Base-by-base conservation (phyloP, 2,329 filamentous ascomycete genomes). In the Cytospora paraplurivora region DNA sequence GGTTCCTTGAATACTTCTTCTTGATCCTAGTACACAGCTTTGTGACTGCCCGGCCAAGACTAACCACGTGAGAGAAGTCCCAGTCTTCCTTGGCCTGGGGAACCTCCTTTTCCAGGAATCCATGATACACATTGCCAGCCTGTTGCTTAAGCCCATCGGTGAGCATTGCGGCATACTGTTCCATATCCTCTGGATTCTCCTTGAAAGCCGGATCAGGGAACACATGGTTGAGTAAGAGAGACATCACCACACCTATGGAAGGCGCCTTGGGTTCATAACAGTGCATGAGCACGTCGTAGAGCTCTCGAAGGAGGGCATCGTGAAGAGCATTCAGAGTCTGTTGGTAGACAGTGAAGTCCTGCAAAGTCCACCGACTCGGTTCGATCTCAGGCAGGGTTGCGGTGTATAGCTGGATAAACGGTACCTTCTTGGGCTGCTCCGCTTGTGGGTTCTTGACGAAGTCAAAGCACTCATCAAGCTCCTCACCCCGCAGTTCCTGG, bases 241-340 rank as follows among this genome's bases (percentile, higher is more conserved):
- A 89, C 83, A 98, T 88, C 35, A 96, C 85, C 15, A 88, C 87
- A 6, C 89, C 92, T 27, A 96, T 87, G 47, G 88, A 87, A 6
- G 92, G 92, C 12, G 92, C 88, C 71, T 97, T 97, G n/a, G 84
- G 78, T 67, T 97, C 93, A 75, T 94, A 99, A 69, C 92, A 94
- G 69, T 90, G 88, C 79, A 94, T 89, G 75, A 97, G 85, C n/a
- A 90, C 81, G 68, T 93, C 88, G 75, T 92, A 97, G 19, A 99
- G 82, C 71, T 98, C 94, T 60, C 93, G 87, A 54, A 97, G 80
- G 33, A 98, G 79, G 11, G 88, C 86, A 70, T 97, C 93, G 71
- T 98, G 88, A 47, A 98, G 77, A 35, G 83, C 85, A 41, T 85
- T 83, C 7, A 99, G 80, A 17, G 90, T 85, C 67, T 91, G 88